phyloP scores from a whole-genome alignment of 495 filamentous ascomycete species.

The Neurospora terricola region DNA sequence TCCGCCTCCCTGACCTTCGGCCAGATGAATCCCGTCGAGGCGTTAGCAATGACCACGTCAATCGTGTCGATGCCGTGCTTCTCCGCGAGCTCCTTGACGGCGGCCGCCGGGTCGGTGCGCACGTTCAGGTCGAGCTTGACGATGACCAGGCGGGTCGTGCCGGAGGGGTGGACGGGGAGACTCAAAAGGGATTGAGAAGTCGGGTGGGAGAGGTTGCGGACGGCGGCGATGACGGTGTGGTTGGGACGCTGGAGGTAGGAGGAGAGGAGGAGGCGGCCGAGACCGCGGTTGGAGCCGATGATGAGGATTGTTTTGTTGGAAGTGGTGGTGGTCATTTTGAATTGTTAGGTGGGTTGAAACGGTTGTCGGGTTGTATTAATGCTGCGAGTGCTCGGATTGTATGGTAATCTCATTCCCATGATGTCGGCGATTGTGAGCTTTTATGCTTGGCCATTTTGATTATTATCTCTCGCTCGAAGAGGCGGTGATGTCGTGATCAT shows the following conservation, averaged over 20 bases:
- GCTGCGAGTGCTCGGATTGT: neutral
- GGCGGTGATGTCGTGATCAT: neutral
- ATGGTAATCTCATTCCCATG: neutral
- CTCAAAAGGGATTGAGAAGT: slow-evolving; percentile 13
- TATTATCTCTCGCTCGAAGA: neutral
- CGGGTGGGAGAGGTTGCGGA: slow-evolving; percentile 18
- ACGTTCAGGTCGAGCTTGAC: slow-evolving; percentile 20
- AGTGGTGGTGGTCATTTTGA: neutral
- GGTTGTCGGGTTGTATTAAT: neutral
- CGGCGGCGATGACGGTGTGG: slow-evolving; percentile 25
- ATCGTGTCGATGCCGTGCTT: slow-evolving; percentile 17
- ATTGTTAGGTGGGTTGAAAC: neutral
- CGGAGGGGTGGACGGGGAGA: slow-evolving; percentile 10
- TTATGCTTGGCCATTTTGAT: neutral
- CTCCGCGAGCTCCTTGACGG: slow-evolving; percentile 6
- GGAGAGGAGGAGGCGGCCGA: slow-evolving; percentile 19
- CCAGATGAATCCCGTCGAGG: slow-evolving; percentile 16
- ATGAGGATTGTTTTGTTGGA: slow-evolving; percentile 13
- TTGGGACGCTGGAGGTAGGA: slow-evolving; percentile 20
- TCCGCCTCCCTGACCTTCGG: slow-evolving; percentile 23
- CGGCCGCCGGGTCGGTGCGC: slow-evolving; percentile 10
- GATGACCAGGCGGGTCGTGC: slow-evolving; percentile 13
- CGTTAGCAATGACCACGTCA: slow-evolving; percentile 24
- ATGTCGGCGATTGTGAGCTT: neutral
- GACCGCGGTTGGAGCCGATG: slow-evolving; percentile 22